Base-by-base conservation (phyloP, 768 basidiomycete genomes). In the Leucosporidium yakuticum region DNA sequence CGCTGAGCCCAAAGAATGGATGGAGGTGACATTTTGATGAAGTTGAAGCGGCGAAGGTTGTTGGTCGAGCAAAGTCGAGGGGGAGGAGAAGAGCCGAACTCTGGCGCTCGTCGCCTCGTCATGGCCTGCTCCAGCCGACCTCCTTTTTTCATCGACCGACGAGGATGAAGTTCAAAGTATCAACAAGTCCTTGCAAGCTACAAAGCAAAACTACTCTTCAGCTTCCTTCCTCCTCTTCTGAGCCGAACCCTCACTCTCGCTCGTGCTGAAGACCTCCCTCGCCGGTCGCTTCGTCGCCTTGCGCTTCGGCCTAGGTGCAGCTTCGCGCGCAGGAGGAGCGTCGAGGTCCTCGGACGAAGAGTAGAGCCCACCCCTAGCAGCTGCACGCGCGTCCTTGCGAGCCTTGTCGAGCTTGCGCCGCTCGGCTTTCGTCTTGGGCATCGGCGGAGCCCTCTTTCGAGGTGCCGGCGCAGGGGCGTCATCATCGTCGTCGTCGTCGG, bases 1-100 rank as follows among this genome's bases (percentile, higher is more conserved):
- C 95, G 86, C 80, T 98, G 94, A 56, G 95, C 94, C 92, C 94
- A 98, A 3, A 93, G 83, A 47, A 95, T 82, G 80, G 96, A 92
- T 48, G 94, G 94, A 79, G 91, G 90, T 23, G 56, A 55, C 62
- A 64, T 69, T 6, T 39, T 62, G 48, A 57, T 36, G 34, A 6
- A 36, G 34, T 5, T 36, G 34, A 36, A 36, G 34, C 34, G 34
- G 12, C 34, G 34, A 12, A 12, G 39, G 39, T 44, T 7, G 39
- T 44, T 7, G 14, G 6, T 44, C 6, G 39, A 44, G 14, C 39
- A 3, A 44, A 15, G 39, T 44, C 3, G 39, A 3, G 39, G 14
- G 8, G 14, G 39, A 44, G 39, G 8, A 44, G 17, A 15, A 44
- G 39, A 44, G 39, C 8, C 14, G 39, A 15, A 7, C 11, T 12